These are phyloP conservation scores for Pleurotus sapidus DNA, from an alignment of 768 basidiomycete genomes.

Conservation along the genomic window DNA sequence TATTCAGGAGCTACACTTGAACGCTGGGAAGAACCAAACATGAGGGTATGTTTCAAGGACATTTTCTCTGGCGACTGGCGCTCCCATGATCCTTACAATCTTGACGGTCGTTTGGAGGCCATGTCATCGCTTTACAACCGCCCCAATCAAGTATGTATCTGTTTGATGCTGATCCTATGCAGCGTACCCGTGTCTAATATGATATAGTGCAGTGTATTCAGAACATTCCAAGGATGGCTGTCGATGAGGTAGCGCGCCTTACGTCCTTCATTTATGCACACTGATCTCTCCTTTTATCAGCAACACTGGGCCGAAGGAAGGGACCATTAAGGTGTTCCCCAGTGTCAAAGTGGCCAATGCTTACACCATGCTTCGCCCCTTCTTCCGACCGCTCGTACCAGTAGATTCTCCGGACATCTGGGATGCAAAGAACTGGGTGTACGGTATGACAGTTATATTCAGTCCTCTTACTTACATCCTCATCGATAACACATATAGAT, in stretches of 20 bases:
- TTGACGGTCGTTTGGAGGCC: constrained; percentile 58
- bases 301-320: constrained; percentile 66
- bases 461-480: background rate
- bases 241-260: constrained; percentile 57
- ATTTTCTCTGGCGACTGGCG: constrained; percentile 64
- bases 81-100: constrained; percentile 63
- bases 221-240: constrained; percentile 79
- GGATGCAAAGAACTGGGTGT: constrained; percentile 52
- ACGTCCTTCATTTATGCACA: too few relatives aligned
- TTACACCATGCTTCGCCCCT: constrained; percentile 72
- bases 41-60: constrained; percentile 57
- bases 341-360: constrained; percentile 64
- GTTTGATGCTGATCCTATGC: background rate
- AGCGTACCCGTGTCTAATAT: too few relatives aligned
- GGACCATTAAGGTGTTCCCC: constrained; percentile 71
- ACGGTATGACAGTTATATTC: constrained; percentile 28
- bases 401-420: constrained; percentile 38
- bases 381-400: constrained; percentile 56
- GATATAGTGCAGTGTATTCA: constrained; percentile 51
- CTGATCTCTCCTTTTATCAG: constrained; percentile 22
- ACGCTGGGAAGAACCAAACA: constrained; percentile 64
- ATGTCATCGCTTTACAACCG: constrained; percentile 61
- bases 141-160: constrained; percentile 39
- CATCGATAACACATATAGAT: too few relatives aligned
- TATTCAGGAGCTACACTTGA: constrained; percentile 78